phyloP scores from a whole-genome alignment of 192 early-diverging fungal species.

The Pilobolus umbonatus region DNA sequence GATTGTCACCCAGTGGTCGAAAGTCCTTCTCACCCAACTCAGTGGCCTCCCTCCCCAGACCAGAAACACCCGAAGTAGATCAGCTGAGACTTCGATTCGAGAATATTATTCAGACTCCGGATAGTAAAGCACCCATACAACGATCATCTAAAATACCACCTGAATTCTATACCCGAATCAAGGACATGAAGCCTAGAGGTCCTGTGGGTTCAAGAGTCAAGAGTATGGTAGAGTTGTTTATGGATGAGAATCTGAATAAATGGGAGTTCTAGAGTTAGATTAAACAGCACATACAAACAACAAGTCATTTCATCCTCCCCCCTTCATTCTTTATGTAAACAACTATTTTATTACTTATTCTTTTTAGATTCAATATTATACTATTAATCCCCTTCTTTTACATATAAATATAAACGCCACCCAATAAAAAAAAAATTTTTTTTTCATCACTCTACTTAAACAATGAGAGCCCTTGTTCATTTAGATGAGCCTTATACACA shows the following conservation, averaged over 20 bases:
- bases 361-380: no score
- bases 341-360: no score
- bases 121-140: neutral
- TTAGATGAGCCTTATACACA: conserved; percentile 35
- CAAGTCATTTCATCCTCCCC: no score
- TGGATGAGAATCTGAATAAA: conserved; percentile 28
- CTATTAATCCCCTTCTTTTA: no score
- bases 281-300: no score
- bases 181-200: conserved; percentile 19
- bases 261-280: conserved; percentile 29
- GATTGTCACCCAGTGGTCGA: neutral
- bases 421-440: conserved; percentile 13
- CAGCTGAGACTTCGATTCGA: conserved; percentile 19
- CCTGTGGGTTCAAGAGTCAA: conserved; percentile 20
- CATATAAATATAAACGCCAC: no score
- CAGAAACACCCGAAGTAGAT: conserved; percentile 25
- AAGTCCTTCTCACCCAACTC: conserved; percentile 3
- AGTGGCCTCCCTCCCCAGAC: conserved; percentile 8
- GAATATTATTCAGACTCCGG: neutral
- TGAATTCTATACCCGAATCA: conserved; percentile 15
- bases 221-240: conserved; percentile 23
- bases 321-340: no score
- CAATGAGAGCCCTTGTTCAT: conserved; percentile 24
- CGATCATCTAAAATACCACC: conserved; percentile 3
- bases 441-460: neutral